phyloP scores from a whole-genome alignment of 306 rosid genomes.

The Ziziphus jujuba region DNA sequence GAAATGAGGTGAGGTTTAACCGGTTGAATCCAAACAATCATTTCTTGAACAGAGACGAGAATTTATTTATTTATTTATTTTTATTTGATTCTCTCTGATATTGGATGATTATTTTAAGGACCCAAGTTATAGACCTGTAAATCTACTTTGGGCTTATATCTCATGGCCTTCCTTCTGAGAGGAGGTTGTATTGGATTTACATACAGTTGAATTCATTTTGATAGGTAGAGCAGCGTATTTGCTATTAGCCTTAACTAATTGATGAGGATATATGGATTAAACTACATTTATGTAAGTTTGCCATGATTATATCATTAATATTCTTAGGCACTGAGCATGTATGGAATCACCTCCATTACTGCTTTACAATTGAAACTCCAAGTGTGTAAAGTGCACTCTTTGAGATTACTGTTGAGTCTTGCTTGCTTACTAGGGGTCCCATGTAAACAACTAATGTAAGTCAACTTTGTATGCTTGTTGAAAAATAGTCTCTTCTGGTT shows the following conservation, averaged over 20 bases:
- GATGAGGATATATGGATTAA: too few relatives aligned
- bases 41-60: background rate
- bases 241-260: too few relatives aligned
- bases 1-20: constrained; percentile 60
- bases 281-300: too few relatives aligned
- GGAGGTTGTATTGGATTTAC: background rate
- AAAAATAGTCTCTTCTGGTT: background rate
- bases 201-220: background rate
- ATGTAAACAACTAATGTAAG: background rate
- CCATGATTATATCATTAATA: too few relatives aligned
- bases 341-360: too few relatives aligned
- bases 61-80: background rate
- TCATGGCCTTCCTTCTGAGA: too few relatives aligned
- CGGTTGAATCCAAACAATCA: background rate
- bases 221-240: background rate
- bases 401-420: background rate
- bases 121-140: too few relatives aligned
- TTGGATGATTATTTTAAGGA: background rate
- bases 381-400: too few relatives aligned
- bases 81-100: background rate
- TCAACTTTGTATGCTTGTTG: background rate
- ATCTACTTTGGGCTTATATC: too few relatives aligned
- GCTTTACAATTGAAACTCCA: too few relatives aligned
- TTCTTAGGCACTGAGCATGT: too few relatives aligned
- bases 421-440: background rate